Conservation (phyloP, 495 filamentous ascomycete genomes). For the Aspergillus saccharolyticus region DNA sequence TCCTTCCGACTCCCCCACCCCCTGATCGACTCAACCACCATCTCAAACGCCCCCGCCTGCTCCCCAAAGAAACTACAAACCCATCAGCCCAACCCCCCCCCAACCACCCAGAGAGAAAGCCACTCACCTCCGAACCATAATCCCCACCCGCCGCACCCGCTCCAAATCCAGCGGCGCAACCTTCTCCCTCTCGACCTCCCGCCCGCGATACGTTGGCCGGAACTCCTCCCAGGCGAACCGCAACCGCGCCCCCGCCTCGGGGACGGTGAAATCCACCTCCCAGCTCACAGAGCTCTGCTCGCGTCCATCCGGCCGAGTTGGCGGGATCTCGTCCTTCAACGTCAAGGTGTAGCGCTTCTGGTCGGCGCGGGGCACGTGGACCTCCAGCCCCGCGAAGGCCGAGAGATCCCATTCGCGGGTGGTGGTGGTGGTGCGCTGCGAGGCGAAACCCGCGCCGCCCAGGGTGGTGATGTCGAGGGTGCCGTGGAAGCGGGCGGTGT, state of each 20-base stretch:
- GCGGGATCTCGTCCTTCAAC: constrained; percentile 61
- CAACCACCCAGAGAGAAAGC: neutral
- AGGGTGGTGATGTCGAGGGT: constrained; percentile 67
- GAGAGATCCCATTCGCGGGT: constrained; percentile 51
- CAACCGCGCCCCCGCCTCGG: constrained; percentile 21
- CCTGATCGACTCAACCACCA: constrained; percentile 51
- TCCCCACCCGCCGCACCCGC: constrained; percentile 58
- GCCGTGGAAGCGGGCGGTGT: constrained; percentile 53
- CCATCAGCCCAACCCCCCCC: constrained; percentile 8
- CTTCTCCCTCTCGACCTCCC: constrained; percentile 47
- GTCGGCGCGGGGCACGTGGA: constrained; percentile 31
- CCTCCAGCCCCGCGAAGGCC: constrained; percentile 49
- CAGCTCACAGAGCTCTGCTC: constrained; percentile 56
- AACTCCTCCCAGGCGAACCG: constrained; percentile 58
- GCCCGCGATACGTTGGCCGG: constrained; percentile 67
- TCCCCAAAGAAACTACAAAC: constrained; percentile 63
- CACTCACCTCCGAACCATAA: constrained; percentile 74
- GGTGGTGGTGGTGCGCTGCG: constrained; percentile 59
- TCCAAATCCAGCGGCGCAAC: constrained; percentile 49
- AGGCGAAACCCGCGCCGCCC: constrained; percentile 79
- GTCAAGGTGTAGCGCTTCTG: constrained; percentile 65
- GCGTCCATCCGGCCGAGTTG: constrained; percentile 52
- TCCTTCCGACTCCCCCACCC: neutral
- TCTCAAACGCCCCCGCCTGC: constrained; percentile 62
- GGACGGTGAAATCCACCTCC: constrained; percentile 35